Evolutionary conservation across 176 grass and related monocot genomes (phyloP), one percentile per base, ranked within the genome.

Genomic region (Olyra latifolia): DNA sequence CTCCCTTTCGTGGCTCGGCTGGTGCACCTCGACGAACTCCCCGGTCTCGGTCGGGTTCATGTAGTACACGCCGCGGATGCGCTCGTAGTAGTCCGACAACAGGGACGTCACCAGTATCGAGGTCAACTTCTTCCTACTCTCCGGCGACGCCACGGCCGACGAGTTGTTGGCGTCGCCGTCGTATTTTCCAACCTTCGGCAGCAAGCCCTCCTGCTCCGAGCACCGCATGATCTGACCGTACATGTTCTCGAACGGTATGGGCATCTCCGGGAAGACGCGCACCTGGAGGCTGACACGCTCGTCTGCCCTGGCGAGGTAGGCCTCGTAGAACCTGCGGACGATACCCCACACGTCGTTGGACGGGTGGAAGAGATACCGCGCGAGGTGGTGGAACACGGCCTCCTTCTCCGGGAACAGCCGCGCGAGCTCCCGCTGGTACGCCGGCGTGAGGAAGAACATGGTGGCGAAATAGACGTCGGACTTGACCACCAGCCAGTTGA

Each of bases 401-500:
- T 85, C 87, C 66, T 86, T 91, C 48, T 88, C 87, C 19, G 91
- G 89, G 64, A 97, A 97, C 61, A 97, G 13, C n/a, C n/a, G n/a
- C n/a, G n/a, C n/a, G n/a, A n/a, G n/a, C n/a, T n/a, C n/a, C n/a
- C n/a, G n/a, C n/a, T n/a, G n/a, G n/a, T n/a, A n/a, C n/a, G n/a
- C n/a, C n/a, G n/a, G n/a, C n/a, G n/a, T n/a, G n/a, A 94, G 83
- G 81, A 94, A 97, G 23, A 97, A 69, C 20, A 60, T 43, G 10
- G 91, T 25, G 15, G 79, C 87, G 75, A 91, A 97, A 66, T 97
- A 94, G 35, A 89, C 77, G 74, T 97, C 89, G 8, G 94, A 94
- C 83, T 90, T 93, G 40, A 93, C 4, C 35, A 97, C 62, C 80
- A 94, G 78, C 91, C 87, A 97, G 47, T 81, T 89, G 77, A 97